phyloP scores from a whole-genome alignment of 2,329 filamentous ascomycete genomes.

The Xylaria sp. region DNA sequence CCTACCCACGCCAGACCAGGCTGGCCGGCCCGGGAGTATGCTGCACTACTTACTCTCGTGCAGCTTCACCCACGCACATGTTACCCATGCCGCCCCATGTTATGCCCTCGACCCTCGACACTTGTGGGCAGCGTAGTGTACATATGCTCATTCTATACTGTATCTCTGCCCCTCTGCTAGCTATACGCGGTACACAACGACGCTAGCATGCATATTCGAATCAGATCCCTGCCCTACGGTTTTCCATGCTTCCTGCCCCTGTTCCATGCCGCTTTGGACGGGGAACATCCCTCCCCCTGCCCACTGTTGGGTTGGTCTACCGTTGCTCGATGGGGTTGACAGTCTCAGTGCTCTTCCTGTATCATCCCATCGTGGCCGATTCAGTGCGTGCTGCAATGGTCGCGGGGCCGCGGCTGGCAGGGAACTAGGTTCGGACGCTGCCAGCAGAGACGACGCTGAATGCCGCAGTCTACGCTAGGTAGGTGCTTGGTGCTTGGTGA shows the following conservation, averaged over 20 bases:
- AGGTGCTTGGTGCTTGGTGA: constrained; percentile 20
- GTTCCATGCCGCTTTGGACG: constrained; percentile 23
- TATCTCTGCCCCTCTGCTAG: constrained; percentile 6
- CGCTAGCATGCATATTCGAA: constrained; percentile 31
- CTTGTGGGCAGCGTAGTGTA: not conserved
- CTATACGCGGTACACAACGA: constrained; percentile 1
- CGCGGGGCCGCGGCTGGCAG: constrained; percentile 17
- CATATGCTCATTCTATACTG: not conserved
- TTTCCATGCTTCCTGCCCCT: constrained; percentile 24
- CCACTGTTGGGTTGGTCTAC: constrained; percentile 21
- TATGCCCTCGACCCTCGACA: constrained; percentile 4
- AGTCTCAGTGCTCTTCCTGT: constrained; percentile 9
- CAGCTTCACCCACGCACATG: constrained; percentile 21
- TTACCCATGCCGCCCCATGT: constrained; percentile 20
- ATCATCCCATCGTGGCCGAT: constrained; percentile 29
- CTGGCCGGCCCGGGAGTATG: constrained; percentile 31
- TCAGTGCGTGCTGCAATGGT: constrained; percentile 21
- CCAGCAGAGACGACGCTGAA: constrained; percentile 23
- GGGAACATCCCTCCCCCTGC: constrained; percentile 18
- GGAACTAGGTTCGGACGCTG: constrained; percentile 30
- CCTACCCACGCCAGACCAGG: constrained; percentile 26
- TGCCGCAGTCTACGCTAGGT: constrained; percentile 18
- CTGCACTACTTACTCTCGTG: constrained; percentile 18
- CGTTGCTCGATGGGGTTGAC: constrained; percentile 16
- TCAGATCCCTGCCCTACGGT: constrained; percentile 16